Evolutionary conservation across 2,329 filamentous ascomycete genomes (phyloP).

Genomic region (Ceratocystis cubensis): DNA sequence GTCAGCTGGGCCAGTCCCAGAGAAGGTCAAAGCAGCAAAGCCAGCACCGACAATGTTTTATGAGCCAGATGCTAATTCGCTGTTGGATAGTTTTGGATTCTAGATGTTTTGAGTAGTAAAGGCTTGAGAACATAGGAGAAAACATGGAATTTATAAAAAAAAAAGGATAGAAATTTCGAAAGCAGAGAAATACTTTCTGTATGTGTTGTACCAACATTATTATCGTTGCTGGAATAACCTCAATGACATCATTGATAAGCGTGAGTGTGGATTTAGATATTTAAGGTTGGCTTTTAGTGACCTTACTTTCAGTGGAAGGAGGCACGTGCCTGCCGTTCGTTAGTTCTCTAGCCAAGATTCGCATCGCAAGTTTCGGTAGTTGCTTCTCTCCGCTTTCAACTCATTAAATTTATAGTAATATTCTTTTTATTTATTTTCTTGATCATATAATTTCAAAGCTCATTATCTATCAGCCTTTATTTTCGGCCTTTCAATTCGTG

Average conservation of each 20-base stretch:
- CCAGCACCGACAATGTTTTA: constrained; percentile 67
- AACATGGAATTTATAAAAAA: not conserved
- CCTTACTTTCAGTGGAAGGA: not conserved
- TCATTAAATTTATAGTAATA: not conserved
- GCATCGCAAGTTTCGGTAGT: not conserved
- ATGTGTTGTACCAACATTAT: not conserved
- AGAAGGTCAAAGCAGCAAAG: constrained; percentile 34
- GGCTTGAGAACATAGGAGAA: not conserved
- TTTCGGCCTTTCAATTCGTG: not conserved
- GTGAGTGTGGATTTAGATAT: not conserved
- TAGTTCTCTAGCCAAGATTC: not conserved
- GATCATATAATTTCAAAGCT: not conserved
- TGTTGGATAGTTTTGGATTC: constrained; percentile 90
- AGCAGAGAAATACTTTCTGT: not conserved
- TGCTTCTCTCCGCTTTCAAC: not conserved
- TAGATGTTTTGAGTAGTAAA: constrained; percentile 29
- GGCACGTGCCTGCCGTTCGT: not conserved
- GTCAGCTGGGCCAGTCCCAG: not conserved
- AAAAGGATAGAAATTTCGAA: not conserved
- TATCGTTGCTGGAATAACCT: not conserved
- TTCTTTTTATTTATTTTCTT: not conserved
- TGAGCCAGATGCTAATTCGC: constrained; percentile 78
- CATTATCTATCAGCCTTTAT: not conserved
- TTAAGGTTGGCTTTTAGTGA: not conserved
- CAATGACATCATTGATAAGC: constrained; percentile 1